phyloP scores from a whole-genome alignment of 192 early-diverging fungal species.

The Coemansia sp. region DNA sequence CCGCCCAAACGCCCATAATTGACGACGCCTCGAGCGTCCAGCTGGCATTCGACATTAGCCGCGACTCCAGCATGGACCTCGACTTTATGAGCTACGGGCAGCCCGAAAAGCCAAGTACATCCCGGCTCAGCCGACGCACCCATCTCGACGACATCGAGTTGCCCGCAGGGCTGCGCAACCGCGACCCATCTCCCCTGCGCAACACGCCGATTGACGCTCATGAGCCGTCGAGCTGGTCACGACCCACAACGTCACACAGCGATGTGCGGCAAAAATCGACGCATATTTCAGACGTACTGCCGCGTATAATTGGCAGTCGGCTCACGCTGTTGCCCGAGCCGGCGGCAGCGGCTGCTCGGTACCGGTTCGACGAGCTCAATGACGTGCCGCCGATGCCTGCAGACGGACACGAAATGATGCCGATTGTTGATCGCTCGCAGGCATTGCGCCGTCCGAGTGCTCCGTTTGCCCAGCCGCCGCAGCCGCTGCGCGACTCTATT shows the following conservation, averaged over 20 bases:
- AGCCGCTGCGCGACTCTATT: slow-evolving; percentile 34
- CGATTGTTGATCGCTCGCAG: background rate
- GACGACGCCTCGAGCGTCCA: slow-evolving; percentile 21
- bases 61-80: slow-evolving; percentile 35
- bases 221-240: slow-evolving; percentile 29
- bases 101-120: slow-evolving; percentile 6
- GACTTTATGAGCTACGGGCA: slow-evolving; percentile 3
- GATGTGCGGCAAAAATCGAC: slow-evolving; percentile 22
- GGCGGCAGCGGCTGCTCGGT: slow-evolving; percentile 32
- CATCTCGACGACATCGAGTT: slow-evolving; percentile 45
- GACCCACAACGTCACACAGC: slow-evolving; percentile 37
- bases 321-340: slow-evolving; percentile 40
- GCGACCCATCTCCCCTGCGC: slow-evolving; percentile 6
- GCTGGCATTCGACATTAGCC: slow-evolving; percentile 37
- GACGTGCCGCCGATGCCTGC: slow-evolving; percentile 7
- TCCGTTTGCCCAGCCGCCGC: slow-evolving; percentile 1
- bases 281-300: slow-evolving; percentile 47
- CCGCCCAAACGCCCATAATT: slow-evolving; percentile 11
- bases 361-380: slow-evolving; percentile 45
- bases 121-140: slow-evolving; percentile 26
- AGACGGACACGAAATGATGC: slow-evolving; percentile 3
- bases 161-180: slow-evolving; percentile 41
- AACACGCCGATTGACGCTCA: background rate
- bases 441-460: background rate
- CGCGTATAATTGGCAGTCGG: slow-evolving; percentile 46